These are phyloP conservation scores for Mycosphaerelloides madeirae DNA, from an alignment of 2,329 filamentous ascomycete species.

Conservation along the genomic window DNA sequence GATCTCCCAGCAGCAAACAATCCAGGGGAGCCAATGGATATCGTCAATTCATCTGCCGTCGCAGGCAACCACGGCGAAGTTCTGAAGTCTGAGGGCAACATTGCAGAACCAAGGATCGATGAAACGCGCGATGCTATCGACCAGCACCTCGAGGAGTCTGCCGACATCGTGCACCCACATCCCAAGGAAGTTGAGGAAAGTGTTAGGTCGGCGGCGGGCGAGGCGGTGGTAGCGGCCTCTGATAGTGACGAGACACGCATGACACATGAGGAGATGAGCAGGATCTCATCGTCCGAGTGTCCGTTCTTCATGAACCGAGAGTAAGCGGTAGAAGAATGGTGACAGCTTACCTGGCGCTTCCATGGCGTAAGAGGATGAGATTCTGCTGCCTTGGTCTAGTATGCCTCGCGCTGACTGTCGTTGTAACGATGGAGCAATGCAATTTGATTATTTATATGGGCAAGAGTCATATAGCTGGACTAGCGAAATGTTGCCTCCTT, in stretches of 20 bases:
- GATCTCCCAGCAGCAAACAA: no score
- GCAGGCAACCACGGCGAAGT: conserved; percentile 12
- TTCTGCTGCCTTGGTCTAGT: conserved; percentile 3
- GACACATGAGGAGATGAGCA: conserved; percentile 38
- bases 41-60: conserved; percentile 1
- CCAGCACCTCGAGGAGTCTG: conserved; percentile 25
- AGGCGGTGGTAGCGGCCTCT: conserved; percentile 34
- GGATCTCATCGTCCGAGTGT: conserved; percentile 28
- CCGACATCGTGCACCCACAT: conserved; percentile 32
- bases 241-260: conserved; percentile 30
- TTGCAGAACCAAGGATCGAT: conserved; percentile 11
- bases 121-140: conserved; percentile 30
- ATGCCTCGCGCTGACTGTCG: no score
- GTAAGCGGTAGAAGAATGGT: conserved; percentile 11
- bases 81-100: background rate
- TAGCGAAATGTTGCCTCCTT: background rate
- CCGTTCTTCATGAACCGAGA: conserved; percentile 38
- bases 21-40: background rate
- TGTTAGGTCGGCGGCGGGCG: conserved; percentile 30
- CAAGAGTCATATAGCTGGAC: no score
- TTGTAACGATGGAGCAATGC: no score
- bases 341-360: no score
- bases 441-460: no score
- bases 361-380: background rate
- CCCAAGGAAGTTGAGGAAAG: conserved; percentile 31